Evolutionary conservation across 2,329 filamentous ascomycete genomes (phyloP).

Genomic region (Fusarium musae): DNA sequence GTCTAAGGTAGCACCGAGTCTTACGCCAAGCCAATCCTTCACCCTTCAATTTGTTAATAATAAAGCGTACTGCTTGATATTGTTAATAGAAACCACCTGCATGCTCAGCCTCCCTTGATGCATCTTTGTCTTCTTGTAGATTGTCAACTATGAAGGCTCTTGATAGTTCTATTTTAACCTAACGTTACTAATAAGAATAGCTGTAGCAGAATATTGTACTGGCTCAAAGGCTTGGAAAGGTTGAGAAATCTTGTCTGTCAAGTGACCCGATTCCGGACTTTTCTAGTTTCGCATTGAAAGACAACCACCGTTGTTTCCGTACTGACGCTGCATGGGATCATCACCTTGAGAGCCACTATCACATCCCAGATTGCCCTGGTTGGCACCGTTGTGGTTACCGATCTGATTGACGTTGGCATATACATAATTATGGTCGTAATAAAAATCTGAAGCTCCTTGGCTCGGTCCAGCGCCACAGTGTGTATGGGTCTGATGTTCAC

Average conservation of each 20-base stretch:
- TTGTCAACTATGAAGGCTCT: rapidly evolving
- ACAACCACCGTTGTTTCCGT: background rate
- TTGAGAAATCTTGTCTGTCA: background rate
- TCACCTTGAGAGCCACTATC: background rate
- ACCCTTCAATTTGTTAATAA: background rate
- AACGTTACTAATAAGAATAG: too few relatives aligned
- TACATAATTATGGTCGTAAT: background rate
- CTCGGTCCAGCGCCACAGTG: background rate
- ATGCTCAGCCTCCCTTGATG: background rate
- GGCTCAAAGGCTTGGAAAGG: too few relatives aligned
- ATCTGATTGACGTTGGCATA: background rate
- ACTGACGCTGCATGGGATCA: background rate
- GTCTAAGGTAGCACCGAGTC: background rate
- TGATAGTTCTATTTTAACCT: rapidly evolving
- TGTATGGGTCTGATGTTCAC: background rate
- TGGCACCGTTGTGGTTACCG: background rate
- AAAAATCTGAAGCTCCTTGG: background rate
- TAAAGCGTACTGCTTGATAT: background rate
- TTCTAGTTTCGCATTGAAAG: background rate
- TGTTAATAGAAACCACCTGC: background rate
- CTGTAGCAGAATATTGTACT: too few relatives aligned
- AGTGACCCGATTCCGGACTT: background rate
- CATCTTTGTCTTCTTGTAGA: background rate
- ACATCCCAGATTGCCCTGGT: background rate
- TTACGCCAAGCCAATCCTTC: background rate